Evolutionary conservation across 2,329 filamentous ascomycete genomes (phyloP).

Genomic region (Fusarium pseudocircinatum): DNA sequence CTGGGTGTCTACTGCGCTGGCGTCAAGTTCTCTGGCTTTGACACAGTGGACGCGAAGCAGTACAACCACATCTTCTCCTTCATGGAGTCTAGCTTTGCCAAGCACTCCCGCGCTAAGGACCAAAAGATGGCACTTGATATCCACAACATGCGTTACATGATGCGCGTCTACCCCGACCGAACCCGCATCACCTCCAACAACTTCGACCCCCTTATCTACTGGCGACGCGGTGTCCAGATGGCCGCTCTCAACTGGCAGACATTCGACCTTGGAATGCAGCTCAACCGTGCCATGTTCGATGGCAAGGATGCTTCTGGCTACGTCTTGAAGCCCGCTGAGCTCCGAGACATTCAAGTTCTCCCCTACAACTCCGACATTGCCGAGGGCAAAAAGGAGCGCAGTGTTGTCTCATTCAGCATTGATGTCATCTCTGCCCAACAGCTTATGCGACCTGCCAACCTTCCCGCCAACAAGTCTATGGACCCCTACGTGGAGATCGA

Average conservation of each 20-base stretch:
- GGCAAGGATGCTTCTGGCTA: slow-evolving; percentile 89
- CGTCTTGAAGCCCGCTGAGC: slow-evolving; percentile 88
- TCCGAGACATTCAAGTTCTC: slow-evolving; percentile 75
- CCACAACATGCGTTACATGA: slow-evolving; percentile 91
- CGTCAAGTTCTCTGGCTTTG: slow-evolving; percentile 86
- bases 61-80: slow-evolving; percentile 98
- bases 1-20: slow-evolving; percentile 81
- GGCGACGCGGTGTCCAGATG: slow-evolving; percentile 97
- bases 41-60: slow-evolving; percentile 78
- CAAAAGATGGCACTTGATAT: slow-evolving; percentile 82
- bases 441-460: slow-evolving; percentile 81
- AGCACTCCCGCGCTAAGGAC: slow-evolving; percentile 78
- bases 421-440: slow-evolving; percentile 95
- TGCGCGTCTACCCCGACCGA: slow-evolving; percentile 91
- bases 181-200: slow-evolving; percentile 88
- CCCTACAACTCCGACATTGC: slow-evolving; percentile 61
- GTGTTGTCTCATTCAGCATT: slow-evolving; percentile 84
- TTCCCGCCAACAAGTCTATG: slow-evolving; percentile 77
- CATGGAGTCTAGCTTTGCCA: slow-evolving; percentile 87
- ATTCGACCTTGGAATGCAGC: slow-evolving; percentile 92
- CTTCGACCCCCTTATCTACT: slow-evolving; percentile 92
- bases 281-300: slow-evolving; percentile 98
- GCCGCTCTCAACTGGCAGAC: slow-evolving; percentile 98
- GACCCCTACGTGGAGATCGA: slow-evolving; percentile 97
- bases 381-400: slow-evolving; percentile 76